Base-by-base conservation (phyloP, 305 asterid species). In the Plantago coronopus region DNA sequence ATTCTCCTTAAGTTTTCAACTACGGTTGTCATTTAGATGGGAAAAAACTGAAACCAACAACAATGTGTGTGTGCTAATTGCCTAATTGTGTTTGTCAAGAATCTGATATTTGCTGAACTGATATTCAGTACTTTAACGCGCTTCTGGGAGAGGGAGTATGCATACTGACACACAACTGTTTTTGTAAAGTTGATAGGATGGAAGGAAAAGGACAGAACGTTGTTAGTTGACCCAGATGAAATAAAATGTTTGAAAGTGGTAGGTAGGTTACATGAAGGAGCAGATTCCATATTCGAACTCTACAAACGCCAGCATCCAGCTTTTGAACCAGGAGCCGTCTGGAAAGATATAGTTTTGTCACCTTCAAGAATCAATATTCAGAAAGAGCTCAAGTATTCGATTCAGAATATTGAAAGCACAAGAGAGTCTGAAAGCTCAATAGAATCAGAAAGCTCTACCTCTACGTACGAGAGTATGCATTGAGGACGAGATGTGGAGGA, bases 321-420 rank as follows among this genome's bases (percentile, higher is more conserved):
- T 54, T 80, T 61, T 54, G 76, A 83, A 77, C 59, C 76, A 27
- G 99, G 99, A 49, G 87, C 99, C 0, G 84, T 85, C 31, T 89
- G 99, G 99, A 87, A 89, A 58, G 97, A 94, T 77, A 94, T 93
- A 57, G 99, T 93, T 53, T 44, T 79, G 76, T 93, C 99, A 0
- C 99, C 99, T 62, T 83, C 99, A 16, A 87, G 99, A 78, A 17
- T 87, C 55, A 85, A 87, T 75, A 85, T 87, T 67, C 99, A 89
- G 73, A 89, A 87, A 75, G 99, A 94, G 74, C 97, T 94, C 76
- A 94, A 89, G 74, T 87, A 71, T 68, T 73, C 95, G 16, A 89
- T 94, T 60, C 95, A 87, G 81, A 85, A 81, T 74, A 74, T 81
- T 15, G 98, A 93, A 72, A 70, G 76, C 40, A 16, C 54, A 57